These are phyloP conservation scores for Aspergillus pseudonomiae DNA, from an alignment of 2,329 filamentous ascomycete genomes.

Conservation along the genomic window DNA sequence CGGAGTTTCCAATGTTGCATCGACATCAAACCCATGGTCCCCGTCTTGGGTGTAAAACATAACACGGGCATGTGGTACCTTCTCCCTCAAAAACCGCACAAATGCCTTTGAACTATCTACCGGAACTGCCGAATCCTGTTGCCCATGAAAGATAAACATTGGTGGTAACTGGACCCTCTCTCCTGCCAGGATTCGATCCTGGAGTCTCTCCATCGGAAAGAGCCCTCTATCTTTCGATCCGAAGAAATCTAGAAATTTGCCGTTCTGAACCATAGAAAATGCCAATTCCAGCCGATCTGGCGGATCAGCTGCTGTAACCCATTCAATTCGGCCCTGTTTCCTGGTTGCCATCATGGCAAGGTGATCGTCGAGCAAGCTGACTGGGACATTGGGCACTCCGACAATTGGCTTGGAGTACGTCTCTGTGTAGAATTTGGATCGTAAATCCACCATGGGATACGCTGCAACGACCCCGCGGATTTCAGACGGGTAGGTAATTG, in stretches of 20 bases:
- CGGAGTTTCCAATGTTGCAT: neutral
- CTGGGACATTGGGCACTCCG: slow-evolving; percentile 1
- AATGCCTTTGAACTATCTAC: neutral
- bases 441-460: slow-evolving; percentile 6
- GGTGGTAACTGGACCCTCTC: neutral
- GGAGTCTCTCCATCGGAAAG: neutral
- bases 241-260: slow-evolving; percentile 1
- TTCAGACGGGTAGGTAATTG: neutral
- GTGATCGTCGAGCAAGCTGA: neutral
- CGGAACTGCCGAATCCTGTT: neutral
- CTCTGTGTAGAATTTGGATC: slow-evolving; percentile 1
- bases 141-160: neutral
- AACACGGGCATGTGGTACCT: neutral
- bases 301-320: slow-evolving; percentile 1
- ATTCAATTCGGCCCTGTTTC: neutral
- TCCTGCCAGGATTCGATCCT: neutral
- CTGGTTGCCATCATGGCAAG: neutral
- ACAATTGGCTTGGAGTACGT: slow-evolving; percentile 1
- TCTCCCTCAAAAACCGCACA: neutral
- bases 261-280: slow-evolving; percentile 2
- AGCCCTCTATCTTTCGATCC: neutral
- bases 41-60: slow-evolving; percentile 1
- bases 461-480: slow-evolving; percentile 1
- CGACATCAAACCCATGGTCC: slow-evolving; percentile 5
- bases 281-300: neutral